Percentiles rank a stretch among this genome's conserved stretches.
These are phyloP conservation scores for Mycosarcoma mackinlayi DNA, from an alignment of 1,284 basidiomycete species.

Conservation along the genomic window DNA sequence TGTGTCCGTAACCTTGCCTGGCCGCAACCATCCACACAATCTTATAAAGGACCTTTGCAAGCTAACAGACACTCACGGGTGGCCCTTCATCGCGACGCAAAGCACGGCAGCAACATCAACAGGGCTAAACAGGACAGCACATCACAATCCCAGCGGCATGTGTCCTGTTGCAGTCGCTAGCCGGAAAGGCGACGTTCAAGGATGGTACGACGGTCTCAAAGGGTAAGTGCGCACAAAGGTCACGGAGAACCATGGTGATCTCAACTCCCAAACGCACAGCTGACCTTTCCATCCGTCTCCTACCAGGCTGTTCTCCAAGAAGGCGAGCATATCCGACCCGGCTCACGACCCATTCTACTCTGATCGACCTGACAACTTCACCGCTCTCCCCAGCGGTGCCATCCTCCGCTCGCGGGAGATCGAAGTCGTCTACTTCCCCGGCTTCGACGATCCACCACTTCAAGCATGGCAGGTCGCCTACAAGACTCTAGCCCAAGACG, in stretches of 20 bases:
- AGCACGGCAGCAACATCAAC: background rate
- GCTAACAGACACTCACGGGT: no score
- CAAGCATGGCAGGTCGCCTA: slow-evolving; percentile 54
- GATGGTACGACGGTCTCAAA: slow-evolving; percentile 30
- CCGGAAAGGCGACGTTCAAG: slow-evolving; percentile 20
- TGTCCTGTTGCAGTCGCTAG: slow-evolving; percentile 6
- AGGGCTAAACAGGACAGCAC: background rate
- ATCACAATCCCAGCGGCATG: no score
- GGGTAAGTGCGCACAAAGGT: slow-evolving; percentile 2
- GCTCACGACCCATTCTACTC: slow-evolving; percentile 56
- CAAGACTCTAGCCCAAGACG: slow-evolving; percentile 48
- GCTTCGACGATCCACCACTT: slow-evolving; percentile 41
- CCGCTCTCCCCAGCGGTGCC: slow-evolving; percentile 28
- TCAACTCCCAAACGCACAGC: no score
- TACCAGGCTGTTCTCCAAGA: slow-evolving; percentile 30
- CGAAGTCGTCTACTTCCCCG: slow-evolving; percentile 44
- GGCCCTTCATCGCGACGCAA: no score
- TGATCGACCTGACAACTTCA: slow-evolving; percentile 21
- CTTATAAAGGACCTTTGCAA: no score
- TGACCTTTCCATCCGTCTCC: background rate
- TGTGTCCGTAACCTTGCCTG: no score
- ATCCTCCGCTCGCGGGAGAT: slow-evolving; percentile 50
- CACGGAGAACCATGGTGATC: background rate
- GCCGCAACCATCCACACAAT: no score
- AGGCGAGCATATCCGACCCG: slow-evolving; percentile 18